Evolutionary conservation across 2,329 filamentous ascomycete species (phyloP).

Genomic region (Cercospora sesami): DNA sequence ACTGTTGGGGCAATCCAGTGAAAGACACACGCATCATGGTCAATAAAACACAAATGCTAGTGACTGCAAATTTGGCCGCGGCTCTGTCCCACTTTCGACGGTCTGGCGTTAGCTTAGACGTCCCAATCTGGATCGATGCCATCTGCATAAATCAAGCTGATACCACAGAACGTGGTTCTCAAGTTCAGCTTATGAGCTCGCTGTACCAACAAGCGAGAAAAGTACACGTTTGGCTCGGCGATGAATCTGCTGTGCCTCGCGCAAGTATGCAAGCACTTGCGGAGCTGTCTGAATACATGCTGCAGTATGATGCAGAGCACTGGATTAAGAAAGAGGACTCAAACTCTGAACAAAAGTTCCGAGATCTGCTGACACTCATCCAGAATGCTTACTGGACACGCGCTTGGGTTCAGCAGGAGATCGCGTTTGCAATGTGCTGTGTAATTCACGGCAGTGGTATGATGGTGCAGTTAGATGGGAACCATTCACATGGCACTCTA

Average conservation of each 20-base stretch:
- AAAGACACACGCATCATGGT: neutral
- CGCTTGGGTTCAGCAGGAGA: neutral
- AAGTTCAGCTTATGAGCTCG: neutral
- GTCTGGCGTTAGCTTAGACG: neutral
- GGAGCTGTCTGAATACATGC: too few species aligned
- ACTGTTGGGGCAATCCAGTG: conserved; percentile 4
- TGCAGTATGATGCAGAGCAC: too few species aligned
- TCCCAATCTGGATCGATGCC: neutral
- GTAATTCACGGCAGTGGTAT: neutral
- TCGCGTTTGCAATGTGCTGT: neutral
- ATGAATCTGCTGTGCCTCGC: neutral
- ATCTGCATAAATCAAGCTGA: neutral
- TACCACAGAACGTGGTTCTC: neutral
- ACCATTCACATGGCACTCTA: too few species aligned
- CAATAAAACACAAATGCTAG: neutral
- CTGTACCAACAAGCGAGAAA: neutral
- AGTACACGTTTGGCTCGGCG: neutral
- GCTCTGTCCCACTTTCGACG: neutral
- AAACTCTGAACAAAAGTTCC: too few species aligned
- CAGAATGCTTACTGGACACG: neutral
- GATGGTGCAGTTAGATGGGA: too few species aligned
- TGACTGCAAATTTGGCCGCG: neutral
- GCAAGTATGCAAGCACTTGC: neutral
- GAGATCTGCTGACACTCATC: too few species aligned
- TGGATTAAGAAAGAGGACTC: too few species aligned